These are phyloP conservation scores for Populus alba DNA, from an alignment of 345 rosid genomes.

Conservation along the genomic window DNA sequence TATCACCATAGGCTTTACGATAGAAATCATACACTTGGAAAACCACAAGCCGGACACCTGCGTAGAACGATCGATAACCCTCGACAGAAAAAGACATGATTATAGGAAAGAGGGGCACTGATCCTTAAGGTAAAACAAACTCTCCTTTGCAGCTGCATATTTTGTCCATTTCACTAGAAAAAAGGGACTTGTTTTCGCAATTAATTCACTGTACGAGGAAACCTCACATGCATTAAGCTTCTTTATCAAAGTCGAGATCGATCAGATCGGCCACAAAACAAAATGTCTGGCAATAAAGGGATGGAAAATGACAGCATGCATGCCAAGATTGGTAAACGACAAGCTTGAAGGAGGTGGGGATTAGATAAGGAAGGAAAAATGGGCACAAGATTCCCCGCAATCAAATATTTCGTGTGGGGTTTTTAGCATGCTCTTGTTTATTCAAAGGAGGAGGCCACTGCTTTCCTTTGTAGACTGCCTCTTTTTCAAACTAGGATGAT, in stretches of 20 bases:
- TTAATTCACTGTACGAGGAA: neutral
- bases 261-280: slow-evolving; percentile 16
- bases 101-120: too few relatives aligned
- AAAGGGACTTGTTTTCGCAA: neutral
- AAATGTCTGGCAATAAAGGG: slow-evolving; percentile 5
- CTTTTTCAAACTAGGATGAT: neutral
- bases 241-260: too few relatives aligned
- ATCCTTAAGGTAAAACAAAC: too few relatives aligned
- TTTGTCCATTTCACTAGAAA: too few relatives aligned
- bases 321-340: slow-evolving; percentile 38
- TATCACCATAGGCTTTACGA: too few relatives aligned
- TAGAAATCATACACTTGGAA: too few relatives aligned
- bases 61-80: too few relatives aligned
- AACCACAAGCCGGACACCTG: too few relatives aligned
- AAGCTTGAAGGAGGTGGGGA: slow-evolving; percentile 12
- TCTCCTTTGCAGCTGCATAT: too few relatives aligned
- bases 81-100: too few relatives aligned
- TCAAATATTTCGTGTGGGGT: neutral
- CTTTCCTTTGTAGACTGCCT: neutral
- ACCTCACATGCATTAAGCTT: too few relatives aligned
- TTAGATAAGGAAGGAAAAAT: neutral
- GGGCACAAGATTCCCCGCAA: slow-evolving; percentile 2
- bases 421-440: neutral
- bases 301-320: slow-evolving; percentile 16
- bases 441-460: neutral